phyloP scores from a whole-genome alignment of 2,329 filamentous ascomycete species.

The Aspergillus quadrilineatus region DNA sequence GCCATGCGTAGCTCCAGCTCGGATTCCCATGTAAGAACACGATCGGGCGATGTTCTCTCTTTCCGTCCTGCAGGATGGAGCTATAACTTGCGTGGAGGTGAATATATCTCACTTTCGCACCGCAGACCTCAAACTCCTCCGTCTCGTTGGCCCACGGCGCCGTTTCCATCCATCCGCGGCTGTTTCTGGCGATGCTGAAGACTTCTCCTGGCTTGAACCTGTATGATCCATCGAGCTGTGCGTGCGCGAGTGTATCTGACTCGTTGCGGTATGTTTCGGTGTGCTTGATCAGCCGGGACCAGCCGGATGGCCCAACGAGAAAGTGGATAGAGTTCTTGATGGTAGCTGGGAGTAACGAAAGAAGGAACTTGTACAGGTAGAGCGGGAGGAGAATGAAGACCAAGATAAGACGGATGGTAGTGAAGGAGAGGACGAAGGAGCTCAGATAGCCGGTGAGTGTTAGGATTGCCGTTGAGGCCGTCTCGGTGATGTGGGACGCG shows the following conservation, averaged over 20 bases:
- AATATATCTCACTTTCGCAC: conserved; percentile 1
- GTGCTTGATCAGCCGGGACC: not conserved
- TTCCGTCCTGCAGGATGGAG: not conserved
- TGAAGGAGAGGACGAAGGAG: conserved; percentile 1
- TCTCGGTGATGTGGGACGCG: not conserved
- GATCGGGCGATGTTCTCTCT: not conserved
- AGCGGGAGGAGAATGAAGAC: not conserved
- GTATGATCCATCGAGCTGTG: conserved; percentile 1
- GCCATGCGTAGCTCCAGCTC: conserved; percentile 5
- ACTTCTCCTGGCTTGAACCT: not conserved
- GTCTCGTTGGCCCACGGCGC: conserved; percentile 1
- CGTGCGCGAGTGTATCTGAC: not conserved
- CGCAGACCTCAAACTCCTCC: conserved; percentile 3
- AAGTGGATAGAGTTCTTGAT: not conserved
- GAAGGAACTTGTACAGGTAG: not conserved
- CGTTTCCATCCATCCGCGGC: not conserved
- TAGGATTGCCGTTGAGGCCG: not conserved
- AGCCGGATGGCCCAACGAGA: not conserved
- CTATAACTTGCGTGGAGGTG: conserved; percentile 1
- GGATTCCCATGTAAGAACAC: conserved; percentile 1
- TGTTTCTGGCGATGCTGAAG: not conserved
- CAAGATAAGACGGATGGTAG: not conserved
- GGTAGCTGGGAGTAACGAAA: not conserved
- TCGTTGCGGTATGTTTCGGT: not conserved
- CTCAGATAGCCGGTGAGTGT: not conserved